phyloP scores from a whole-genome alignment of 192 early-diverging fungal species.

The Backusella liffmaniae region DNA sequence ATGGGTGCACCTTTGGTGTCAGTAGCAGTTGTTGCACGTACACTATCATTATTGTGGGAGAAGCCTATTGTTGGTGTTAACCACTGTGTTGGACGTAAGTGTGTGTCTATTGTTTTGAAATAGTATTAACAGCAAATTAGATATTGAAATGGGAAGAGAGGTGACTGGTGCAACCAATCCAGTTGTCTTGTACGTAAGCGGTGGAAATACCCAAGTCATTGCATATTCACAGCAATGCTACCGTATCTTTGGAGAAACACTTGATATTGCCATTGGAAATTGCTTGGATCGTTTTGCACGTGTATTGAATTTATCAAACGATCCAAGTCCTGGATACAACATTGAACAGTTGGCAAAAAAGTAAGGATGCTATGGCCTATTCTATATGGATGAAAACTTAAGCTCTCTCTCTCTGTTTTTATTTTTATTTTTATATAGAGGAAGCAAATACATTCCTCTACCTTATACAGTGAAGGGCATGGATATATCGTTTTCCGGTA shows the following conservation, averaged over 20 bases:
- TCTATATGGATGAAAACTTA: neutral
- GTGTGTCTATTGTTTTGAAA: too few species aligned
- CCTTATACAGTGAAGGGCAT: slow-evolving; percentile 99
- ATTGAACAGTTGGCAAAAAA: slow-evolving; percentile 94
- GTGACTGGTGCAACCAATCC: slow-evolving; percentile 95
- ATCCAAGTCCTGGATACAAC: slow-evolving; percentile 97
- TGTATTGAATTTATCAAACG: slow-evolving; percentile 89
- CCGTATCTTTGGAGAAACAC: slow-evolving; percentile 97
- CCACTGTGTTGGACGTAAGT: slow-evolving; percentile 92
- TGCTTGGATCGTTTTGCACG: slow-evolving; percentile 97
- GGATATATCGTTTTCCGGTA: slow-evolving; percentile 97
- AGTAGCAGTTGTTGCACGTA: slow-evolving; percentile 91
- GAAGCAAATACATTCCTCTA: slow-evolving; percentile 81
- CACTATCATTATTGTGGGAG: slow-evolving; percentile 87
- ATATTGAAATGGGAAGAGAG: slow-evolving; percentile 98
- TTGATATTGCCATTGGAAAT: slow-evolving; percentile 98
- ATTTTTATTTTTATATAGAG: slow-evolving; percentile 45
- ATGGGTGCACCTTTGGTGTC: slow-evolving; percentile 96
- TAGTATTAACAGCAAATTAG: slow-evolving; percentile 17
- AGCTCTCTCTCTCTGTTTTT: neutral
- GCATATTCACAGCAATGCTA: slow-evolving; percentile 92
- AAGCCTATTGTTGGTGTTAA: slow-evolving; percentile 95
- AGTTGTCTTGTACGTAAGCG: slow-evolving; percentile 95
- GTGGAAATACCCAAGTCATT: slow-evolving; percentile 99
- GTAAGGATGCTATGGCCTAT: slow-evolving; percentile 38